Evolutionary conservation across 1,284 basidiomycete species (phyloP), one percentile per base, ranked within the genome.

Genomic region (Meira nashicola): DNA sequence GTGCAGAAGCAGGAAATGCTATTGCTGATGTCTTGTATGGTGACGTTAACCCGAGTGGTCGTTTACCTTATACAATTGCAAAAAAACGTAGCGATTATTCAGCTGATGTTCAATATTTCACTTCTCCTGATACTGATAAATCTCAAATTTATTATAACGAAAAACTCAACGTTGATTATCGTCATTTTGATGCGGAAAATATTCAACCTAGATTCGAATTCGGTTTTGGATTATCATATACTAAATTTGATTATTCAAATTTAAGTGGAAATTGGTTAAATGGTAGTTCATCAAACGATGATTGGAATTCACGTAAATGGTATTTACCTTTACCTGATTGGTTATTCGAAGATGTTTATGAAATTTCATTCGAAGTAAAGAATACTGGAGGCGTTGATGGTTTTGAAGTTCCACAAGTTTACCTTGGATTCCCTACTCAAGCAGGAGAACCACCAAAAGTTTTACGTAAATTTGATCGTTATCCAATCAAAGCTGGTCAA

Each of bases 61-160:
- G 69, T 41, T 63, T 75, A n/a, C 70, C 71, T 8, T 73, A 70
- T 55, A 70, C 67, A 5, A 75, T 72, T 23, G 71, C 65, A 43
- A 67, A 65, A 60, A 57, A 66, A 54, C 63, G 66, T 38, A 57
- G 60, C 53, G 70, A 72, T 57, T 70, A 60, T 51, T 41, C 58
- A 8, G 62, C 71, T 12, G 70, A 74, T 9, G 64, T 68, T 51
- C 53, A 68, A 43, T 68, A 66, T 61, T 62, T 58, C 55, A 67
- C 65, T 48, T 47, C 58, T 48, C 58, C 63, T 0, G 56, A 59
- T 51, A 57, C 46, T 3, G 67, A 17, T 44, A 44, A 17, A 44
- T 44, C 43, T 4, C 43, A 44, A 25, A 57, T 69, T 63, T 65
- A 72, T 59, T 74, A 61, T 60, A 74, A 65, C n/a, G 71, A 74